These are phyloP conservation scores for Arbutus unedo DNA, from an alignment of 148 eudicot species.

Conservation along the genomic window DNA sequence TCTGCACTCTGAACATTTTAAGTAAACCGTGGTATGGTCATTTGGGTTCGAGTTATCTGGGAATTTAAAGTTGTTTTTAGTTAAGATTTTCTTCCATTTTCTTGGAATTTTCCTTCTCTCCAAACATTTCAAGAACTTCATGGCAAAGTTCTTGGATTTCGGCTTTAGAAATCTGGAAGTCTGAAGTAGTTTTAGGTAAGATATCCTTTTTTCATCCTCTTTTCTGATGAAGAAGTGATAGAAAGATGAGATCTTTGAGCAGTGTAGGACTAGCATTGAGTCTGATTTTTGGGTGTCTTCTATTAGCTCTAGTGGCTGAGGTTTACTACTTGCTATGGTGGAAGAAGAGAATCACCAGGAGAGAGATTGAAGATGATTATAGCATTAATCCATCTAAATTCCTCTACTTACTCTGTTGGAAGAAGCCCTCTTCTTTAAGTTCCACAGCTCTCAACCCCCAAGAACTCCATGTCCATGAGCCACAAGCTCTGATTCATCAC, in stretches of 20 bases:
- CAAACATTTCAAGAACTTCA: constrained; percentile 1
- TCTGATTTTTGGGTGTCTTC: constrained; percentile 59
- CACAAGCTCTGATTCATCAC: constrained; percentile 20
- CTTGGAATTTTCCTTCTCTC: background rate
- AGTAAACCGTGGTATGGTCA: background rate
- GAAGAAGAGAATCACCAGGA: constrained; percentile 51
- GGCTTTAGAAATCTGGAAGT: background rate
- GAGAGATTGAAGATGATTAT: constrained; percentile 38
- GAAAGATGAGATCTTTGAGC: constrained; percentile 63
- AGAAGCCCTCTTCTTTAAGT: constrained; percentile 34
- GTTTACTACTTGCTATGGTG: constrained; percentile 83
- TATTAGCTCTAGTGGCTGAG: constrained; percentile 69
- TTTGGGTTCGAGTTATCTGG: constrained; percentile 1
- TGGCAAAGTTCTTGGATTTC: background rate
- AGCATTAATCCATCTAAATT: constrained; percentile 31
- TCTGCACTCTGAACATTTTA: background rate
- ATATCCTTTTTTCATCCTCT: background rate
- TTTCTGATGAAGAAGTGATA: constrained; percentile 10
- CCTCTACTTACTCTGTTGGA: constrained; percentile 39
- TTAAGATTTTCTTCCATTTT: background rate
- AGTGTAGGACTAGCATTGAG: constrained; percentile 61
- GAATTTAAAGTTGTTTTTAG: background rate
- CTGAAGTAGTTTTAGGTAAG: background rate
- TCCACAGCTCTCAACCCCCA: constrained; percentile 28
- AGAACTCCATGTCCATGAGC: constrained; percentile 32